A percentile compares a stretch with the other conserved stretches of the same genome.
These are phyloP conservation scores for Lentinula guzmanii DNA, from an alignment of 768 basidiomycete species.

Conservation along the genomic window DNA sequence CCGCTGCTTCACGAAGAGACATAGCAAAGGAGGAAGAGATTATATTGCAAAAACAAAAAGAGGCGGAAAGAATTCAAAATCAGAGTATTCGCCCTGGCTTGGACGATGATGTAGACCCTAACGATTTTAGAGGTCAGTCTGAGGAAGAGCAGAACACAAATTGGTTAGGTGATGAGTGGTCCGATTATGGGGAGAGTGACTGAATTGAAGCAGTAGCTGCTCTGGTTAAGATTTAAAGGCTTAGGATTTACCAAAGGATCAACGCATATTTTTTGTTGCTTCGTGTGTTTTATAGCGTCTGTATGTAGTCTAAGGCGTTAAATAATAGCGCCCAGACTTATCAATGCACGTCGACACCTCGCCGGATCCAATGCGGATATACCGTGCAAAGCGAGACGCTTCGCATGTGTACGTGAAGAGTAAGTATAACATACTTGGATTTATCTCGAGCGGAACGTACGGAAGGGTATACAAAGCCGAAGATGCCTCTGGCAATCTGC, in stretches of 20 bases:
- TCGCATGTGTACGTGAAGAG: constrained; percentile 61
- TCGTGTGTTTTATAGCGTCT: no score
- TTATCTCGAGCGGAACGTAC: constrained; percentile 97
- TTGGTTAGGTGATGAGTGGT: not conserved
- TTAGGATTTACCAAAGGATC: no score
- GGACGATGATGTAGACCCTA: not conserved
- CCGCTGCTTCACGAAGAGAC: not conserved
- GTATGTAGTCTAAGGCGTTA: not conserved
- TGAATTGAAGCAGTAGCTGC: not conserved
- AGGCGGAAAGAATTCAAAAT: not conserved
- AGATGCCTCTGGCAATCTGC: constrained; percentile 63
- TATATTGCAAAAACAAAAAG: not conserved
- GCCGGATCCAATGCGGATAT: constrained; percentile 77
- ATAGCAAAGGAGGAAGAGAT: not conserved
- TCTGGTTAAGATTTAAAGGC: no score
- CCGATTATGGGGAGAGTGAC: not conserved
- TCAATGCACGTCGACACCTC: not conserved
- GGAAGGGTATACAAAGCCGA: constrained; percentile 98
- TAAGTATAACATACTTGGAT: constrained; percentile 90
- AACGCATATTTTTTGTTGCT: no score
- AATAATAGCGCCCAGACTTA: not conserved
- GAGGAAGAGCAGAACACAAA: not conserved
- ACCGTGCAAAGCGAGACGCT: constrained; percentile 73
- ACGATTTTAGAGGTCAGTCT: not conserved
- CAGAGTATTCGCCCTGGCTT: not conserved